These are phyloP conservation scores for Cyberlindnera samutprakarnensis DNA, from an alignment of 805 yeast species.

Conservation along the genomic window DNA sequence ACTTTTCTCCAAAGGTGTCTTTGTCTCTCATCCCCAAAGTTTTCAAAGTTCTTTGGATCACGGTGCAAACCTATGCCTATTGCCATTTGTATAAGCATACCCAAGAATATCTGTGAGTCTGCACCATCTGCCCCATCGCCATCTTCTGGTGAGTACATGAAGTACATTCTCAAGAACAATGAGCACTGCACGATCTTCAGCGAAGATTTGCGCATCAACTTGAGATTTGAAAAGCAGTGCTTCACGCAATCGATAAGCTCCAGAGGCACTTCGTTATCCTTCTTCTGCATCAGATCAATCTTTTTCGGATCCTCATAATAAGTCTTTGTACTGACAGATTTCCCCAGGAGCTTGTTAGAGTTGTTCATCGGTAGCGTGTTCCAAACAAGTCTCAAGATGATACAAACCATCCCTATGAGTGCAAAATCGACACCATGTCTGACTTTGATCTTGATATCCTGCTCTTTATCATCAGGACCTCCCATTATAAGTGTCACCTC, in stretches of 20 bases:
- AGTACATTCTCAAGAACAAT: conserved; percentile 47
- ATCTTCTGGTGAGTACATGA: conserved; percentile 51
- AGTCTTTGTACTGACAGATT: conserved; percentile 10
- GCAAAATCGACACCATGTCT: conserved; percentile 34
- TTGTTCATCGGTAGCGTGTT: conserved; percentile 41
- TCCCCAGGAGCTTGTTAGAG: conserved; percentile 11
- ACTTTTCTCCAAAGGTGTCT: conserved; percentile 50
- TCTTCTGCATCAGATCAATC: conserved; percentile 25
- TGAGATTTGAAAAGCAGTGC: conserved; percentile 35
- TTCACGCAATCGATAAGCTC: conserved; percentile 37
- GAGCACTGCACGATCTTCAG: conserved; percentile 53
- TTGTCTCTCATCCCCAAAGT: conserved; percentile 30
- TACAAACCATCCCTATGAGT: conserved; percentile 42
- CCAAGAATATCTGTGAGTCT: conserved; percentile 46
- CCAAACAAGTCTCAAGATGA: conserved; percentile 49
- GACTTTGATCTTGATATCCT: conserved; percentile 24
- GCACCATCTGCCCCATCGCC: conserved; percentile 53
- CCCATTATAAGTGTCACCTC: conserved; percentile 41
- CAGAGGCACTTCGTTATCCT: conserved; percentile 34
- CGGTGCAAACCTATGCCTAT: conserved; percentile 59
- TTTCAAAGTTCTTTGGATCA: conserved; percentile 51
- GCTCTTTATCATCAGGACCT: conserved; percentile 23
- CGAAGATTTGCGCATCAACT: conserved; percentile 36
- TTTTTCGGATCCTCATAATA: conserved; percentile 14
- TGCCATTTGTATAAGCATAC: conserved; percentile 59